Conservation (phyloP, 345 rosid species). For the Syzygium aqueum region DNA sequence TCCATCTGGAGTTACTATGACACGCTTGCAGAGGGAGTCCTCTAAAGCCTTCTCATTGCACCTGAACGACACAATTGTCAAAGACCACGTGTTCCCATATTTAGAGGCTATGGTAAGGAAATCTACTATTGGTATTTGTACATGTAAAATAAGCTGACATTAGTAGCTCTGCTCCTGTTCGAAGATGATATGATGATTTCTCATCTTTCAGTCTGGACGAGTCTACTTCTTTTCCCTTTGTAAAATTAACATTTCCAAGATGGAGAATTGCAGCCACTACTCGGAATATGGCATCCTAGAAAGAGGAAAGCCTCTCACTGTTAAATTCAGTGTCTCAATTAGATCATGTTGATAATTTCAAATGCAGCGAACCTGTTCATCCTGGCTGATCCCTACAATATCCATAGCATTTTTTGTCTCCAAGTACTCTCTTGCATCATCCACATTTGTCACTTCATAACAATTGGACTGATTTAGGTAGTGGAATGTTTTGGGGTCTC, state of each 20-base stretch:
- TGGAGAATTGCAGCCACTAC: conserved; percentile 96
- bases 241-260: conserved; percentile 88
- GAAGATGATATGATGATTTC: conserved; percentile 82
- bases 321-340: conserved; percentile 20
- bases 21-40: conserved; percentile 94
- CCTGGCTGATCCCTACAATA: conserved; percentile 94
- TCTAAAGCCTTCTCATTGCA: conserved; percentile 88
- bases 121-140: conserved; percentile 29
- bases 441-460: conserved; percentile 71
- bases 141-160: conserved; percentile 38
- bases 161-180: conserved; percentile 75
- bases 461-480: conserved; percentile 89
- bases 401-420: conserved; percentile 99
- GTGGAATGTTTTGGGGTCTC: conserved; percentile 58
- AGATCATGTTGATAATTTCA: background rate
- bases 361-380: conserved; percentile 69
- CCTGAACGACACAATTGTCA: conserved; percentile 20
- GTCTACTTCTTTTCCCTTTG: conserved; percentile 82
- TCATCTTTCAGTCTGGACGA: conserved; percentile 94
- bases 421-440: conserved; percentile 82
- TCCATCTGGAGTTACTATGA: conserved; percentile 99
- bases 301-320: conserved; percentile 34
- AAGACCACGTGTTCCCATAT: background rate
- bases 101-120: background rate
- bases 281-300: conserved; percentile 85